Evolutionary conservation across 352 stramenopile species (phyloP), one percentile per base, ranked within the genome.

Genomic region (Pythium aristosporum): DNA sequence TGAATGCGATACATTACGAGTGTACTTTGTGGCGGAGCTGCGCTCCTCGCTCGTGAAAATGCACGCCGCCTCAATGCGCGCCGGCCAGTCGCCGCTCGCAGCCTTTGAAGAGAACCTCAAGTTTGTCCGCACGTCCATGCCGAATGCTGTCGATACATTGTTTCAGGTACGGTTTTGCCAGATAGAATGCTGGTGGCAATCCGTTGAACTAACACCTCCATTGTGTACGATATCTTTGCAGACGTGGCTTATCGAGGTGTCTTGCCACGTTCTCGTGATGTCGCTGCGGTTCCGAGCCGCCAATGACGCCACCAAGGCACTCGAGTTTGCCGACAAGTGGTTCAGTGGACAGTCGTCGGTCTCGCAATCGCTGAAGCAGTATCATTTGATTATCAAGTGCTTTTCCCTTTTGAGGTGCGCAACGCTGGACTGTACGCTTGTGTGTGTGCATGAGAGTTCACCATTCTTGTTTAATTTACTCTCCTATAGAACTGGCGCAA

Each of bases 221-320:
- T 30, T 30, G 25, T 30, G 25, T 18, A 52, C 9, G 48, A n/a
- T 23, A 23, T 25, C 5, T 36, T 9, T 53, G 18, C 10, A 92
- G 84, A 62, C 86, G 25, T 92, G 84, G 84, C 57, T 92, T 9
- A 68, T 89, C 21, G 80, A 88, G 49, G 52, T 88, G 36, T 80
- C 77, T 8, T 89, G 72, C 43, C 84, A 91, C 25, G 74, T 75
- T 12, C 71, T 74, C 5, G 77, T 78, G 1, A 79, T 69, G n/a
- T 82, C 80, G 2, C 72, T 77, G 43, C 63, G 76, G 9, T 68
- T 72, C 23, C 46, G 55, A 25, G 60, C 30, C 3, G 61, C 50
- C 9, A 48, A 23, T 20, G 80, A 83, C n/a, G 70, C 72, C 21
- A 18, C 32, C 1, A 70, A 79, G 28, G 57, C 81, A 16, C 65